A percentile compares a stretch with the other conserved stretches of the same genome.
phyloP scores from a whole-genome alignment of 1,139 yeast genomes.

The Geotrichum histeridarum region DNA sequence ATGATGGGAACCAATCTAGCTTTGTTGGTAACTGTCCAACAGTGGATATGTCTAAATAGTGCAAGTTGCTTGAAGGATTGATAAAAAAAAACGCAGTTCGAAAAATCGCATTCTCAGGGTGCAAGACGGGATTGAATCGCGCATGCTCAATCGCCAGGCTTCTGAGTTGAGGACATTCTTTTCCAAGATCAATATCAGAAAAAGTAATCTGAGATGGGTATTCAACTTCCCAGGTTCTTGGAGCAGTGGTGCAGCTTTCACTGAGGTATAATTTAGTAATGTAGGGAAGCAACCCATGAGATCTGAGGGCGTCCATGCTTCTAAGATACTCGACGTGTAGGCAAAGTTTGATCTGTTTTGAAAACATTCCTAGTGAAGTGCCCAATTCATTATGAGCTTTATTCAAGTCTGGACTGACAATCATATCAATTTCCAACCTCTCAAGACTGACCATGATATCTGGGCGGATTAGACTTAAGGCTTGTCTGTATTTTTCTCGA shows the following conservation, averaged over 20 bases:
- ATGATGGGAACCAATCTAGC: neutral
- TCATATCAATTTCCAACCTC: neutral
- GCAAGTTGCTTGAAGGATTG: neutral
- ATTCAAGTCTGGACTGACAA: neutral
- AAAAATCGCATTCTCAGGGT: neutral
- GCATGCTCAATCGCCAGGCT: too few species aligned
- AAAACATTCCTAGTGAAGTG: too few species aligned
- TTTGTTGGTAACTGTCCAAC: neutral
- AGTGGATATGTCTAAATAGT: neutral
- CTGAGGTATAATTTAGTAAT: neutral
- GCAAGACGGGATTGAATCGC: too few species aligned
- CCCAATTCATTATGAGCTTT: neutral
- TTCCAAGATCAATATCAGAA: too few species aligned
- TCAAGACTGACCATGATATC: neutral
- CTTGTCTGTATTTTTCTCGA: neutral
- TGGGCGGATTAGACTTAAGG: neutral
- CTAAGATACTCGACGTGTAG: neutral
- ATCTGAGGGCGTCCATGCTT: neutral
- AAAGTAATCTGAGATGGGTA: too few species aligned
- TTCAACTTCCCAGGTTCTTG: too few species aligned
- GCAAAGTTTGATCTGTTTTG: neutral
- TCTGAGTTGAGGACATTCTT: too few species aligned
- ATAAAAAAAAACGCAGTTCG: neutral
- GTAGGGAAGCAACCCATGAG: neutral
- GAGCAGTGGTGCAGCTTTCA: too few species aligned